Conservation (phyloP, 73 alveolate genomes). For the Stentor coeruleus region DNA sequence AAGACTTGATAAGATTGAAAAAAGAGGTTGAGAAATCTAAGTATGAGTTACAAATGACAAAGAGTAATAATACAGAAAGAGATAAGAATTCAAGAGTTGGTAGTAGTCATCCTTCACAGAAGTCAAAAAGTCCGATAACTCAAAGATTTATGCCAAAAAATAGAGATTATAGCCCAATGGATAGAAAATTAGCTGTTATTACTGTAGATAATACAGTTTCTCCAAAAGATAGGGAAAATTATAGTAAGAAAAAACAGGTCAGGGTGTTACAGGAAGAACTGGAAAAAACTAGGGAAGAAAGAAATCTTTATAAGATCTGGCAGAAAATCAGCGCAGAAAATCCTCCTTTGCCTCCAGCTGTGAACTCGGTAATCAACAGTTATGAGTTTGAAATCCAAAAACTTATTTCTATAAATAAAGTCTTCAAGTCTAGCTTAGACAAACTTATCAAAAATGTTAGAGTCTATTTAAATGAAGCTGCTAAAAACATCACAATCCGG, state of each 20-base stretch:
- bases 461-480: not conserved
- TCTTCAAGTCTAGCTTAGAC: not conserved
- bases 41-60: no score
- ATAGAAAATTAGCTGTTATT: no score
- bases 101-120: no score
- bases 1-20: not conserved
- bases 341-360: not conserved
- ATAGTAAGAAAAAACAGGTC: not conserved
- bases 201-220: not conserved
- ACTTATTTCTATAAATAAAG: not conserved
- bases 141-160: no score
- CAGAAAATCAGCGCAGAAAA: not conserved
- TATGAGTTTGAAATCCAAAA: not conserved
- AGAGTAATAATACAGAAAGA: no score
- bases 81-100: no score
- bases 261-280: not conserved
- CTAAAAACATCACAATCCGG: not conserved
- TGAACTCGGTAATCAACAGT: not conserved
- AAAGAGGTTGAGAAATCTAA: not conserved
- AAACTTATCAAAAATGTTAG: not conserved
- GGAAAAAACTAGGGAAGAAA: not conserved
- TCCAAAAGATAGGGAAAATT: not conserved
- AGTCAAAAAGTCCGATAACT: no score
- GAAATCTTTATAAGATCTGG: not conserved
- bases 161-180: no score